Percentiles rank a stretch among this genome's conserved stretches.
These are phyloP conservation scores for Hymenotorrendiella dingleyae DNA, from an alignment of 2,329 filamentous ascomycete species.

Conservation along the genomic window DNA sequence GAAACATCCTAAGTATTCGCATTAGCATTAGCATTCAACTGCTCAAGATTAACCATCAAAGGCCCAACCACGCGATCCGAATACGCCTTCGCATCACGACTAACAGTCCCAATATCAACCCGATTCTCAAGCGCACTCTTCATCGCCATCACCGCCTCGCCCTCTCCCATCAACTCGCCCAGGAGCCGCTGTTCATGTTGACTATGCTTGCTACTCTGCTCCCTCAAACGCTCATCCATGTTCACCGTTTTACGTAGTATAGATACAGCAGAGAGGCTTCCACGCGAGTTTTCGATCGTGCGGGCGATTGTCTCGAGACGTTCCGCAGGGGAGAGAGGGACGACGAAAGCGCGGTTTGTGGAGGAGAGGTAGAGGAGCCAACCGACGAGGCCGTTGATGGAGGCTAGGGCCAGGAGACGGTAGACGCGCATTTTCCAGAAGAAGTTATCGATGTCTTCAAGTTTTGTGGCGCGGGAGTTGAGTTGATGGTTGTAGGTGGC, in stretches of 20 bases:
- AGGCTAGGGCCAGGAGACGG: slow-evolving; percentile 58
- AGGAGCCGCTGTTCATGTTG: slow-evolving; percentile 66
- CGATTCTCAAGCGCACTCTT: slow-evolving; percentile 60
- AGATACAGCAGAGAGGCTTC: slow-evolving; percentile 65
- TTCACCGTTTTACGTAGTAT: slow-evolving; percentile 76
- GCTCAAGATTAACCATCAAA: neutral
- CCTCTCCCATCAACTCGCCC: slow-evolving; percentile 71
- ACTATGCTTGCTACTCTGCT: slow-evolving; percentile 70
- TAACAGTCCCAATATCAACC: slow-evolving; percentile 56
- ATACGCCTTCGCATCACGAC: slow-evolving; percentile 59
- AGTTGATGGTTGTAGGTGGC: slow-evolving; percentile 57
- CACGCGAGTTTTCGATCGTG: slow-evolving; percentile 52
- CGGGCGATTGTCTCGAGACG: slow-evolving; percentile 57
- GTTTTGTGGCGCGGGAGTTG: slow-evolving; percentile 57
- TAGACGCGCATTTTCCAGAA: slow-evolving; percentile 63
- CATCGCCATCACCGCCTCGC: slow-evolving; percentile 66
- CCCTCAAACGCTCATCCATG: slow-evolving; percentile 66
- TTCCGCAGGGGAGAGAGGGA: slow-evolving; percentile 54
- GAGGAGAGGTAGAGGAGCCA: slow-evolving; percentile 66
- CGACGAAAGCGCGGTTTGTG: slow-evolving; percentile 72
- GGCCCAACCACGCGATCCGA: slow-evolving; percentile 38
- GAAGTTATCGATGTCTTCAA: slow-evolving; percentile 61
- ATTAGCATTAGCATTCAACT: too few species aligned
- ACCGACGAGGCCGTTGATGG: slow-evolving; percentile 58
- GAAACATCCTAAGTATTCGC: too few species aligned